These are phyloP conservation scores for Thuja plicata DNA, from an alignment of 83 land plant genomes.

Conservation along the genomic window DNA sequence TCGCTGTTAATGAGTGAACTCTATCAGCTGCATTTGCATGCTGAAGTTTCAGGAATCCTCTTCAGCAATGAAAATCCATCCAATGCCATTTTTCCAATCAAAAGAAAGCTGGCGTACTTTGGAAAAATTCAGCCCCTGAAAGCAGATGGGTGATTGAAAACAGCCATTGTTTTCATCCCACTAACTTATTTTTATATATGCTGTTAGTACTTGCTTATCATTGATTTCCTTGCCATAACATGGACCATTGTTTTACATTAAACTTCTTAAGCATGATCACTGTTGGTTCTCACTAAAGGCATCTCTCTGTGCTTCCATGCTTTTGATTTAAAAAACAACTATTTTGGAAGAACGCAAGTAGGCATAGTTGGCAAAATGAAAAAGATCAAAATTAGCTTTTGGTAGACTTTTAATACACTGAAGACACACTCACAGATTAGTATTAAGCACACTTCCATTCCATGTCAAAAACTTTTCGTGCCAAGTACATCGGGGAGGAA, in stretches of 20 bases:
- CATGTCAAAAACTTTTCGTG: too few relatives aligned
- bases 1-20: neutral
- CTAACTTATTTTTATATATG: too few relatives aligned
- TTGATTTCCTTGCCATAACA: neutral
- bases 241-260: neutral
- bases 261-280: neutral
- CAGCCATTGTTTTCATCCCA: neutral
- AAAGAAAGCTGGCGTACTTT: neutral
- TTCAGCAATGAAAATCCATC: neutral
- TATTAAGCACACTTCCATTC: neutral
- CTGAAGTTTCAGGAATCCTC: neutral
- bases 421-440: neutral
- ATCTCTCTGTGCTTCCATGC: neutral
- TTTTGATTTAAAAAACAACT: neutral
- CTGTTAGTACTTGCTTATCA: neutral
- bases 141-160: neutral
- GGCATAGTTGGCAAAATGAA: neutral
- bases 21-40: neutral
- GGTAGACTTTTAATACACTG: neutral
- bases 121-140: neutral
- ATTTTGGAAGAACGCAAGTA: neutral
- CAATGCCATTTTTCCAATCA: neutral
- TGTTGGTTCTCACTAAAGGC: neutral
- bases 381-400: neutral
- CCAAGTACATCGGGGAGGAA: too few relatives aligned